These are phyloP conservation scores for Globisporangium heterothallicum DNA, from an alignment of 352 stramenopile genomes.

Conservation along the genomic window DNA sequence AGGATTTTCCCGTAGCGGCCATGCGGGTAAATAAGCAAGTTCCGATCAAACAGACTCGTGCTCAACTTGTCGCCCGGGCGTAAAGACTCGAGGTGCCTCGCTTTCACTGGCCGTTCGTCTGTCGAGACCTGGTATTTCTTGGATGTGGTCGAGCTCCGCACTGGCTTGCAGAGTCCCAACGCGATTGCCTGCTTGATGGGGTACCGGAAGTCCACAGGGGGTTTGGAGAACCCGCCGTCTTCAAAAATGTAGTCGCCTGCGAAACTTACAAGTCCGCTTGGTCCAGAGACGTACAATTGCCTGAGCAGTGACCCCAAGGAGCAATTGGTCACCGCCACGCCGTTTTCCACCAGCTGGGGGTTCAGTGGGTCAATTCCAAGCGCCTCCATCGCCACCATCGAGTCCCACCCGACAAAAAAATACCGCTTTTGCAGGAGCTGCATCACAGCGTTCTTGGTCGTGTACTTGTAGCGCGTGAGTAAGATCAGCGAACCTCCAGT, in stretches of 20 bases:
- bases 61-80: neutral
- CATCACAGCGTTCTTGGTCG: slow-evolving; percentile 24
- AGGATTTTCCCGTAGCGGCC: slow-evolving; percentile 19
- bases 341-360: slow-evolving; percentile 13
- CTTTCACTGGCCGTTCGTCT: neutral
- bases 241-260: slow-evolving; percentile 32
- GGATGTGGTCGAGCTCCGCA: neutral
- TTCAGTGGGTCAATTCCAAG: slow-evolving; percentile 35
- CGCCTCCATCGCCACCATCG: slow-evolving; percentile 25
- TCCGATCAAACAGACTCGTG: slow-evolving; percentile 26
- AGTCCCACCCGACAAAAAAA: slow-evolving; percentile 38
- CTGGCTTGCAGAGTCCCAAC: slow-evolving; percentile 22
- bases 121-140: neutral
- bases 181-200: slow-evolving; percentile 21
- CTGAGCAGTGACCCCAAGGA: slow-evolving; percentile 31
- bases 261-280: slow-evolving; percentile 27
- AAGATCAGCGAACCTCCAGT: slow-evolving; percentile 15
- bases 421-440: slow-evolving; percentile 31
- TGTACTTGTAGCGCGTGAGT: slow-evolving; percentile 22
- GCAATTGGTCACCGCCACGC: slow-evolving; percentile 21
- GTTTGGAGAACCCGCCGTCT: slow-evolving; percentile 19
- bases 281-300: slow-evolving; percentile 31
- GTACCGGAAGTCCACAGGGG: slow-evolving; percentile 14
- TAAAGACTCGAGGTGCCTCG: slow-evolving; percentile 1
- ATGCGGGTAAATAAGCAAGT: slow-evolving; percentile 16